Conservation (phyloP, 2,329 filamentous ascomycete genomes). For the Chaetomiaceae sp. region DNA sequence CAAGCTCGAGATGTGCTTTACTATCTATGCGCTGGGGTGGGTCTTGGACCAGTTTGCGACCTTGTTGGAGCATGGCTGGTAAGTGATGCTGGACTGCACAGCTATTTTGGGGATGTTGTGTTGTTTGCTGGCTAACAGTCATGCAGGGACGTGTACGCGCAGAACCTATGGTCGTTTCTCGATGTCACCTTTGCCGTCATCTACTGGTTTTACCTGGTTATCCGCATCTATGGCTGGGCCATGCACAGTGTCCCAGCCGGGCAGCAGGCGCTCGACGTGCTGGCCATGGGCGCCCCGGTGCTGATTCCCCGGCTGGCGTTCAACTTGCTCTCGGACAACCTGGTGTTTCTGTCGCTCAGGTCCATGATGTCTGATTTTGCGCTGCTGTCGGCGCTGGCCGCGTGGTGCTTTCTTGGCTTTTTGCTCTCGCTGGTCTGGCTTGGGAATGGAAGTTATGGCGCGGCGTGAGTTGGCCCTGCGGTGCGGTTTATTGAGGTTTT, state of each 20-base stretch:
- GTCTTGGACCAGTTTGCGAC: constrained; percentile 72
- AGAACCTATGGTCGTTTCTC: constrained; percentile 84
- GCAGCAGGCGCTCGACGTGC: constrained; percentile 68
- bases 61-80: constrained; percentile 68
- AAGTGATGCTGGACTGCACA: constrained; percentile 17
- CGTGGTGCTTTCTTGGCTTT: constrained; percentile 82
- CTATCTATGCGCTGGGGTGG: constrained; percentile 73
- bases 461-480: constrained; percentile 40
- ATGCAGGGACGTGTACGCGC: constrained; percentile 70
- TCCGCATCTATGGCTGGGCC: constrained; percentile 62
- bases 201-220: constrained; percentile 61
- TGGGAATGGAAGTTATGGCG: constrained; percentile 55
- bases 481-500: no score
- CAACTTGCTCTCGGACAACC: constrained; percentile 76
- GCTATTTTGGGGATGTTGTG: constrained; percentile 33
- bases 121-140: constrained; percentile 1
- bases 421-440: constrained; percentile 76
- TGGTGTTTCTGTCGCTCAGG: constrained; percentile 74
- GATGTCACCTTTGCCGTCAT: constrained; percentile 74
- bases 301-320: constrained; percentile 76
- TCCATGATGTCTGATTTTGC: constrained; percentile 86
- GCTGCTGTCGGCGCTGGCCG: constrained; percentile 67
- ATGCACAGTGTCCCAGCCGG: constrained; percentile 43
- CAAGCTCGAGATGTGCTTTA: constrained; percentile 60
- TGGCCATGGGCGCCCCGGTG: constrained; percentile 74